These are phyloP conservation scores for Erysimum cheiranthoides DNA, from an alignment of 345 rosid genomes.

Conservation along the genomic window DNA sequence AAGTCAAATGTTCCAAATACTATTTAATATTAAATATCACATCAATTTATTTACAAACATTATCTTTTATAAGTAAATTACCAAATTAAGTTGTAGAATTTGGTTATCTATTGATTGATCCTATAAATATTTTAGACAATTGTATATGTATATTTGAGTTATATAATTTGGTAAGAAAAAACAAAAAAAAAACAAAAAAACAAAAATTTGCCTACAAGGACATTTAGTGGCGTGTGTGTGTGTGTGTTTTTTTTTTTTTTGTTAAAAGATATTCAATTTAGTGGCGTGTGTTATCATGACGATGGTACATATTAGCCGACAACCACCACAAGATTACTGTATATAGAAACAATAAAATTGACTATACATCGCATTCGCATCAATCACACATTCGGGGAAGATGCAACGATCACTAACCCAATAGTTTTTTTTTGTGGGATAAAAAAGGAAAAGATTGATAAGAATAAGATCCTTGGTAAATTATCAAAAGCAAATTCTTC, in stretches of 20 bases:
- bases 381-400: conserved; percentile 29
- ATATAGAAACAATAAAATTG: conserved; percentile 20
- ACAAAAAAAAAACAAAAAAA: background rate
- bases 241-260: too few relatives aligned
- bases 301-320: conserved; percentile 22
- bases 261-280: too few relatives aligned
- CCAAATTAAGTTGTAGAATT: background rate
- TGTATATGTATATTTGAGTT: background rate
- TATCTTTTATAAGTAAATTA: too few relatives aligned
- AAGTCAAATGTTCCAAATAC: too few relatives aligned
- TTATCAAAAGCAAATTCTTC: background rate
- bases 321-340: conserved; percentile 34
- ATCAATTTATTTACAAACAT: too few relatives aligned
- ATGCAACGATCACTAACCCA: conserved; percentile 22
- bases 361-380: conserved; percentile 42
- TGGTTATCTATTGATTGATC: background rate
- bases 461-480: background rate
- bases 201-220: conserved; percentile 8
- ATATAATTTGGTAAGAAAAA: background rate
- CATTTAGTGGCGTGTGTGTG: background rate
- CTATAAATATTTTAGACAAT: background rate
- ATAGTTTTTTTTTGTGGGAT: background rate
- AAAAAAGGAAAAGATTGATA: conserved; percentile 17
- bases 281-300: conserved; percentile 19
- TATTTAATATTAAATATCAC: too few relatives aligned